Evolutionary conservation across 164 flowering plant genomes (phyloP).

Genomic region (Dillenia turbinata): DNA sequence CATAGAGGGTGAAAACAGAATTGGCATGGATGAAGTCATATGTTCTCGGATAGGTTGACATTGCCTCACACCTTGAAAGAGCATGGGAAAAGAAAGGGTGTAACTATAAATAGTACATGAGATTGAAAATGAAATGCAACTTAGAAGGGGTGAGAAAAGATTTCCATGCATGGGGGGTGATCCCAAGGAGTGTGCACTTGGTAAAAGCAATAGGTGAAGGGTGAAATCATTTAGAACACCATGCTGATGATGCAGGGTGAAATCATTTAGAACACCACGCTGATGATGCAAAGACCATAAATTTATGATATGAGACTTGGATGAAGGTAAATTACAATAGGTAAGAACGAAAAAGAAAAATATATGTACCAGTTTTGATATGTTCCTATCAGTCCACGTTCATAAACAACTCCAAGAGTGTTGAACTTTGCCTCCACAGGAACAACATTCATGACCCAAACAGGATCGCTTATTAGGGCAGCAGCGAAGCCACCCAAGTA

Average conservation of each 20-base stretch:
- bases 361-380: conserved; percentile 73
- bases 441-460: conserved; percentile 92
- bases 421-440: conserved; percentile 56
- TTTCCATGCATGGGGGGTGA: no score
- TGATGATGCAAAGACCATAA: no score
- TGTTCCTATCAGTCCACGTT: conserved; percentile 85
- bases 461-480: conserved; percentile 61
- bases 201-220: no score
- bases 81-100: no score
- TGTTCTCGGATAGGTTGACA: conserved; percentile 88
- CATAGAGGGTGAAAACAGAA: conserved; percentile 57
- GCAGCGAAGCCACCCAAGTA: conserved; percentile 96
- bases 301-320: background rate
- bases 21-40: conserved; percentile 71
- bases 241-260: no score
- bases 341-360: background rate
- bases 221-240: no score
- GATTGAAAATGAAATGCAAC: no score
- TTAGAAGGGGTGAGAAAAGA: no score
- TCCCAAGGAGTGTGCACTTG: no score
- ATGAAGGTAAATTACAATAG: no score
- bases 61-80: conserved; percentile 73
- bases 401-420: conserved; percentile 70
- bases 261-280: no score
- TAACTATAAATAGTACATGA: background rate